Base-by-base conservation (phyloP, 192 early-diverging fungal species). In the Pecoramyces ruminantium region DNA sequence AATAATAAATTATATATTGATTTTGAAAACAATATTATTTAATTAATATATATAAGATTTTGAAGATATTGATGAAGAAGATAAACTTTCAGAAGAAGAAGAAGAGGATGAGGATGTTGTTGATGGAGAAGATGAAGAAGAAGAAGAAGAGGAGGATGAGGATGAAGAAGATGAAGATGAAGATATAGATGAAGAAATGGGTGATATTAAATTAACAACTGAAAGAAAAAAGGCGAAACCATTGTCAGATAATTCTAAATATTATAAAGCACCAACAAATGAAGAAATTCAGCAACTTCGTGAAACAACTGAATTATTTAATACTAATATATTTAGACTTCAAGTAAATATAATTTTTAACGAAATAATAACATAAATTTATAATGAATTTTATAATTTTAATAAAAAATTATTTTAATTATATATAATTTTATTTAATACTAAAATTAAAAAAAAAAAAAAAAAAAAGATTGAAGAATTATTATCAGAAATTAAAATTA, bases 251-350 rank as follows among this genome's bases (percentile, higher is more conserved):
- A 30, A 30, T 30, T 38, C 29, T 16, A 30, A 40, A 81, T 84
- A 17, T 14, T 88, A 87, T 82, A 83, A 85, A 81, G 83, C 88
- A 77, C 92, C 93, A 4, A 92, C 93, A 17, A 91, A 89, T 80
- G 92, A 93, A 13, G 96, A 98, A 85, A 90, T 98, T 34, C 92
- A 93, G 83, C 90, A 90, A 78, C 84, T 96, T 81, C 92, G 92
- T 85, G 94, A 96, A 80, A 92, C 94, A 0, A 88, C 91, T 9
- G 89, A 94, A 80, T 85, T 97, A 77, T 95, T 92, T 87, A 95
- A 96, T 81, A 92, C 92, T 77, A 97, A 96, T 85, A 88, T 98
- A 79, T 96, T 97, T 88, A 93, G 92, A 85, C 86, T 98, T 58
- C 94, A 97, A 87, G 88, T 92, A 79, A 77, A 78, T 82, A 30